phyloP scores from a whole-genome alignment of 2,329 filamentous ascomycete genomes.

The Falciphora oryzae region DNA sequence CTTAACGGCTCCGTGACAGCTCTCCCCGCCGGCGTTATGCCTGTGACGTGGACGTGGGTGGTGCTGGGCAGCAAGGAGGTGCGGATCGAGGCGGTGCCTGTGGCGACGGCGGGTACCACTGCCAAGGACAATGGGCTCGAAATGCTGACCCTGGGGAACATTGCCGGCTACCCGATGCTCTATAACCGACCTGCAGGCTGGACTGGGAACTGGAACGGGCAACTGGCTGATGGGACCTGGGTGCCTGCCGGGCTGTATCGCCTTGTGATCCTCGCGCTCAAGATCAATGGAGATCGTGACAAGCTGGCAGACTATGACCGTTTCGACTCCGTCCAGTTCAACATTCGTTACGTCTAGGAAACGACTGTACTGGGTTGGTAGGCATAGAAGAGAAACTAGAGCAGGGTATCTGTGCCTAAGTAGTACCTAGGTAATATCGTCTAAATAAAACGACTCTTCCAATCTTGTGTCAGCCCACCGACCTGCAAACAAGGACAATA shows the following conservation, averaged over 20 bases:
- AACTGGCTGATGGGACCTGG: conserved; percentile 1
- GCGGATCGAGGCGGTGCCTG: conserved; percentile 2
- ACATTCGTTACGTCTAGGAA: background rate
- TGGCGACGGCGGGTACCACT: background rate
- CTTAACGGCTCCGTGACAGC: background rate
- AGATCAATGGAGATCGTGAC: background rate
- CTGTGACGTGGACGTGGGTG: background rate
- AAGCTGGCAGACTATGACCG: conserved; percentile 1
- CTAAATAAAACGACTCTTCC: background rate
- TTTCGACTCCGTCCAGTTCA: background rate
- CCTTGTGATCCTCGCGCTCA: background rate
- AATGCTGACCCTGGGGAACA: conserved; percentile 2
- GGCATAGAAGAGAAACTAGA: no score
- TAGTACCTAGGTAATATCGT: conserved; percentile 3
- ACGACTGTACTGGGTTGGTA: no score
- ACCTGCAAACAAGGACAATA: no score
- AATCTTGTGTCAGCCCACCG: background rate
- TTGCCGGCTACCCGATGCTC: background rate
- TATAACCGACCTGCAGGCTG: background rate
- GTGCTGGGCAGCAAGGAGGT: conserved; percentile 5
- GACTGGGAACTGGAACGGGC: background rate
- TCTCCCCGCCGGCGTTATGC: background rate
- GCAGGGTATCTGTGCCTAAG: background rate
- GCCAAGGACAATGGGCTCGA: conserved; percentile 6
- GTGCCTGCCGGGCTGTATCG: conserved; percentile 2